Base-by-base conservation (phyloP, 768 basidiomycete genomes). In the Pleurotus djamor region DNA sequence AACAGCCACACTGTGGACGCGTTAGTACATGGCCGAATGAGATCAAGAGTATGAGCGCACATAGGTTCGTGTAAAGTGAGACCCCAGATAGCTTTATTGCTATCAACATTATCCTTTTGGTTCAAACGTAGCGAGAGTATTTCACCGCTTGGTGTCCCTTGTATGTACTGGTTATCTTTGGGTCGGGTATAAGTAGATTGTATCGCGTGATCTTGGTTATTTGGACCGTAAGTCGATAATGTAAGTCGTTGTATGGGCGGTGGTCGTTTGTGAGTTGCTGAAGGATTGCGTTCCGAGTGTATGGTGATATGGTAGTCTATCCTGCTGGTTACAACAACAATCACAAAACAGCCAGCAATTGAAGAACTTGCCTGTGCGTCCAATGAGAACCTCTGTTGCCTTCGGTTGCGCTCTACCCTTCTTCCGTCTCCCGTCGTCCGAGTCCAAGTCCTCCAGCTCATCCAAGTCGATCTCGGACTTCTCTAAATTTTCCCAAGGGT, bases 201-300 rank as follows among this genome's bases (percentile, higher is more conserved):
- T 10, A 87, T 66, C 6, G 82, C 74, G 63, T 82, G 84, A 69
- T 96, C 92, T 71, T 89, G 87, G 67, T 90, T 94, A 69, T 96
- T 96, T 4, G 96, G 94, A 0, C 94, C 93, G 71, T 98, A 98
- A 0, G 88, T 85, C 0, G 96, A 96, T 72, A 95, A 97, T 0
- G 88, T 86, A 13, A 98, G 82, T 56, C 91, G 91, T 66, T 98
- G 96, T 10, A 85, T 76, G 17, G 80, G 83, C 5, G 80, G 68
- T 21, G 54, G 54, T 10, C 54, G 54, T 13, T 44, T 41, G 14
- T 65, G 61, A 4, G 69, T 68, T 33, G 61, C 60, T 21, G 68
- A 67, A 17, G 69, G 59, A 33, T 64, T 65, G 17, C 72, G 66
- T 17, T 83, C 83, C 12, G 87, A 82, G 71, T 88, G 86, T 55